Conservation (phyloP, 176 grass and related monocot genomes). For the Zizania latifolia region DNA sequence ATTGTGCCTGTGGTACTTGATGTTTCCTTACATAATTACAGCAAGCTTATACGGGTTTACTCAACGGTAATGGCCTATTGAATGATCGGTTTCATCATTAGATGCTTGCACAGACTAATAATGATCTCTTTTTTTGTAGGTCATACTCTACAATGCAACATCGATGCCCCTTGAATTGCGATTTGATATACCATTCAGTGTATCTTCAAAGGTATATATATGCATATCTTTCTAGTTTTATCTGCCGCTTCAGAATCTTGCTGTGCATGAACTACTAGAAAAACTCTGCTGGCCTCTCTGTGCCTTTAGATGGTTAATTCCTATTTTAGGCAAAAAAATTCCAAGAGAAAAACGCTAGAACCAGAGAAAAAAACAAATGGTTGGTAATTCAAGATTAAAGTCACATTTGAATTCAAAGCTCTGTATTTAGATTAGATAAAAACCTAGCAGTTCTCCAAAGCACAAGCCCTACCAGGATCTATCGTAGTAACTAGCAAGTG, state of each 20-base stretch:
- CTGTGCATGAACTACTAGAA: not conserved
- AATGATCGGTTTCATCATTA: constrained; percentile 28
- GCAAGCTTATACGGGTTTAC: constrained; percentile 83
- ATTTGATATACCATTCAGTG: constrained; percentile 93
- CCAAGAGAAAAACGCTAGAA: not conserved
- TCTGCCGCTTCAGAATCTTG: constrained; percentile 15
- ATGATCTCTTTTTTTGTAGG: constrained; percentile 50
- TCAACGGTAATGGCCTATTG: constrained; percentile 63
- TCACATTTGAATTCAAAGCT: not conserved
- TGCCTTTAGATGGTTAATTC: constrained; percentile 4
- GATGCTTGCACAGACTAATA: constrained; percentile 18
- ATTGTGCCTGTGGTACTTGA: constrained; percentile 92
- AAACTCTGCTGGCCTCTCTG: not conserved
- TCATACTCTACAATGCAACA: constrained; percentile 85
- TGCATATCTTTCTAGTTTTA: not conserved
- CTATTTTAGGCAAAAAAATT: not conserved
- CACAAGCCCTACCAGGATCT: not conserved
- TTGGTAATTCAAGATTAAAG: not conserved
- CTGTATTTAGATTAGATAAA: constrained; percentile 12
- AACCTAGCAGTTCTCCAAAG: not conserved
- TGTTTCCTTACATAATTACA: constrained; percentile 93
- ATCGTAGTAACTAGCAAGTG: not conserved
- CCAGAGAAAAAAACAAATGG: not conserved
- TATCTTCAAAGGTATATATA: constrained; percentile 80
- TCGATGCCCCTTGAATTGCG: constrained; percentile 78